A percentile compares a stretch with the other conserved stretches of the same genome.
Conservation (phyloP, 306 rosid genomes). For the Quercus robur region DNA sequence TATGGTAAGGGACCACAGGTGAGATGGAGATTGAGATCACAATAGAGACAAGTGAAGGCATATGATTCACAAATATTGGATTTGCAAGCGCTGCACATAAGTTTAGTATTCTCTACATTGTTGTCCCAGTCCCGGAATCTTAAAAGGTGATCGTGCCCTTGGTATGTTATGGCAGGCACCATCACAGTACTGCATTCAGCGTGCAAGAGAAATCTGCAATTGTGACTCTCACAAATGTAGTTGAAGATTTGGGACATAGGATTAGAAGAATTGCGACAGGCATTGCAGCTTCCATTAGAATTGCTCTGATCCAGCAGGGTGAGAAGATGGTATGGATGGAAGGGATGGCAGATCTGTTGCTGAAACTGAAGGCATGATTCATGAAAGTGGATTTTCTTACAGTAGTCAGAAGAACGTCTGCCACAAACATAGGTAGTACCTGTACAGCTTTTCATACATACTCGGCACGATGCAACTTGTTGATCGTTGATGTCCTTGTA, state of each 20-base stretch:
- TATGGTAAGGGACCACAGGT: constrained; percentile 6
- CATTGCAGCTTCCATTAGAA: too few relatives aligned
- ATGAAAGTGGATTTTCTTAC: background rate
- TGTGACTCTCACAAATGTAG: background rate
- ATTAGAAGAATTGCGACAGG: too few relatives aligned
- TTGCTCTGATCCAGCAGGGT: background rate
- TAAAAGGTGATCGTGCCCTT: background rate
- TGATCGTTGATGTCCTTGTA: background rate
- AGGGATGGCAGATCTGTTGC: background rate
- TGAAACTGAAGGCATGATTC: background rate
- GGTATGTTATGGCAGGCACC: background rate
- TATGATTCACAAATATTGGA: background rate
- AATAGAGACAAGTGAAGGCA: background rate
- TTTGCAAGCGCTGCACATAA: background rate
- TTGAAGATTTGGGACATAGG: too few relatives aligned
- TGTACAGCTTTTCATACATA: background rate
- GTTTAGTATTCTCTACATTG: background rate
- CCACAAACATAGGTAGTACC: background rate
- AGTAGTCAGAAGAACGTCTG: background rate
- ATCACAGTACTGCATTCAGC: background rate
- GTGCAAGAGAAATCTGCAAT: background rate
- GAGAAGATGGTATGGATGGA: background rate
- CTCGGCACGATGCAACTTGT: too few relatives aligned
- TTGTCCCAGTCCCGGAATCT: background rate
- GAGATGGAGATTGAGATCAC: background rate